A percentile compares a stretch with the other conserved stretches of the same genome.
Conservation (phyloP, 139 green algal genomes). For the Marvania coccoides region DNA sequence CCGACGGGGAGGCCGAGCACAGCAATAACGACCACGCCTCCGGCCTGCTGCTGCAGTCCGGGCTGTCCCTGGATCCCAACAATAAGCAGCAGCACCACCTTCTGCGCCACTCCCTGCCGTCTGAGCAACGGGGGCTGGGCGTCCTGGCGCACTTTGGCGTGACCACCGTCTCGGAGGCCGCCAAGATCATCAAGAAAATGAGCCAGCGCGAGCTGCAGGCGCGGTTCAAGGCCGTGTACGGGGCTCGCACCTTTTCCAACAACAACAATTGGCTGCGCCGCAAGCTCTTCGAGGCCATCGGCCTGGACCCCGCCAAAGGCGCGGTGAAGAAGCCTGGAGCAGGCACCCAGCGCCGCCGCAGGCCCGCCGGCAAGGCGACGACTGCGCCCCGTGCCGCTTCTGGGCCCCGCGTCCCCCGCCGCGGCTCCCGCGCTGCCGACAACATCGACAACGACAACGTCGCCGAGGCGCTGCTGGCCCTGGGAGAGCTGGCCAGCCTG, state of each 20-base stretch:
- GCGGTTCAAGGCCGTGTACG: slow-evolving; percentile 26
- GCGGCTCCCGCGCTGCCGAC: not conserved
- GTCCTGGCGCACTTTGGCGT: slow-evolving; percentile 20
- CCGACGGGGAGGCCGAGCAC: too few relatives aligned
- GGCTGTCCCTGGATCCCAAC: too few relatives aligned
- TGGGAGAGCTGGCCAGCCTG: not conserved
- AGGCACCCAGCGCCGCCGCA: not conserved
- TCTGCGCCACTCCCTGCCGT: slow-evolving; percentile 8
- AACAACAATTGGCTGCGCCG: slow-evolving; percentile 40
- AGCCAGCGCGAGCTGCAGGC: slow-evolving; percentile 32
- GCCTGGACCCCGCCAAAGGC: slow-evolving; percentile 22
- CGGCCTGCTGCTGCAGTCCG: too few relatives aligned
- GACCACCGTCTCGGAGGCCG: slow-evolving; percentile 13
- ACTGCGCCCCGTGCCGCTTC: not conserved
- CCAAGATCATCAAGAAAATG: slow-evolving; percentile 30
- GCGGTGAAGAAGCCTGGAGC: slow-evolving; percentile 17
- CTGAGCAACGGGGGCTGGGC: slow-evolving; percentile 3
- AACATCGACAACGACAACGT: not conserved
- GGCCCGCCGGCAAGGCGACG: not conserved
- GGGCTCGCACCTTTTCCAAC: slow-evolving; percentile 23
- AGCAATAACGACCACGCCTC: too few relatives aligned
- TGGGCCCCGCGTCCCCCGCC: not conserved
- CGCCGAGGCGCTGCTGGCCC: slow-evolving; percentile 21
- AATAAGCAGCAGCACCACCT: slow-evolving; percentile 4
- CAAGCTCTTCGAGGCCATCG: slow-evolving; percentile 35